These are phyloP conservation scores for Penicillium dipodomyicola DNA, from an alignment of 495 filamentous ascomycete species.

Conservation along the genomic window DNA sequence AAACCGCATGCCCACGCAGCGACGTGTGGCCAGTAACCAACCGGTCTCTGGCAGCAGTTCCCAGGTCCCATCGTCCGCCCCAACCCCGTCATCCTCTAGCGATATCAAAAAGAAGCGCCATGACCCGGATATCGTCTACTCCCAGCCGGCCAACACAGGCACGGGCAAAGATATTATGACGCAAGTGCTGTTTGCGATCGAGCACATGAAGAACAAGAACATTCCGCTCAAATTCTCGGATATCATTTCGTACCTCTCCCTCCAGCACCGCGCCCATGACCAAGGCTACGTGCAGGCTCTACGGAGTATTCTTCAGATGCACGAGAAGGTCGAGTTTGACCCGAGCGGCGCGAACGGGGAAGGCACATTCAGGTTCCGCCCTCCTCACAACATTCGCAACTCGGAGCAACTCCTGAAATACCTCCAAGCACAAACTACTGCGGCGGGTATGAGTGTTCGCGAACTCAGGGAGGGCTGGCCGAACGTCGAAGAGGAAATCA, in stretches of 20 bases:
- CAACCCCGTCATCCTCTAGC: constrained; percentile 36
- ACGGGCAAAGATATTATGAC: constrained; percentile 78
- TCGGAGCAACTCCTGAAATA: constrained; percentile 72
- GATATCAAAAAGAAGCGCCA: constrained; percentile 61
- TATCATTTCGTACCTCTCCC: constrained; percentile 72
- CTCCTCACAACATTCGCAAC: constrained; percentile 72
- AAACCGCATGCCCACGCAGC: constrained; percentile 42
- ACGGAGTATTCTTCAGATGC: constrained; percentile 43
- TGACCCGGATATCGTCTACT: constrained; percentile 62
- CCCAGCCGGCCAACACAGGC: constrained; percentile 74
- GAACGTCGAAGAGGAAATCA: constrained; percentile 72
- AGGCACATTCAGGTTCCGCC: constrained; percentile 73
- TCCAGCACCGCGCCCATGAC: constrained; percentile 52
- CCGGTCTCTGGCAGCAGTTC: constrained; percentile 36
- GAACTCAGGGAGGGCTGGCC: constrained; percentile 95
- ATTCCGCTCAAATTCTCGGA: constrained; percentile 67
- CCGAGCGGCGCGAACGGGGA: constrained; percentile 55
- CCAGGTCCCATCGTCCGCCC: constrained; percentile 40
- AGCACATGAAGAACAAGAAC: constrained; percentile 77
- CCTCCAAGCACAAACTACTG: constrained; percentile 78
- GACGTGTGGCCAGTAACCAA: constrained; percentile 38
- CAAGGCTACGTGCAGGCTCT: constrained; percentile 46
- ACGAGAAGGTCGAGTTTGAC: constrained; percentile 70
- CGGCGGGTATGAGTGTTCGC: constrained; percentile 74
- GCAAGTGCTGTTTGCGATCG: constrained; percentile 77